A percentile compares a stretch with the other conserved stretches of the same genome.
These are phyloP conservation scores for Lodderomyces metapsilosis DNA, from an alignment of 1,139 yeast species.

Conservation along the genomic window DNA sequence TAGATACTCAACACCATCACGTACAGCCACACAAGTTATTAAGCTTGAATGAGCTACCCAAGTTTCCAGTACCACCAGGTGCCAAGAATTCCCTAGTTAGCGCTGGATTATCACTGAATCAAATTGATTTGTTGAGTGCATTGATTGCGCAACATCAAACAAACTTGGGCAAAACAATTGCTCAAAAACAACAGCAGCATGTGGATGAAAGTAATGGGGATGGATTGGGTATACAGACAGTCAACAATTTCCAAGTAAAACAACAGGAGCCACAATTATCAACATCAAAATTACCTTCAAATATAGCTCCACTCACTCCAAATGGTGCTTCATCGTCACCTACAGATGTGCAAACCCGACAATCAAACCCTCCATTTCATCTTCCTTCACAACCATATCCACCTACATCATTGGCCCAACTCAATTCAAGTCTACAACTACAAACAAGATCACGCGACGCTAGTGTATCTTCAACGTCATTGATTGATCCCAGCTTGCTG, in stretches of 20 bases:
- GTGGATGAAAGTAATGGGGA: constrained; percentile 7
- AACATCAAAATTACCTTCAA: constrained; percentile 5
- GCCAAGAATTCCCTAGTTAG: constrained; percentile 60
- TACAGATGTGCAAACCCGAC: constrained; percentile 22
- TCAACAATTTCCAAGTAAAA: not conserved
- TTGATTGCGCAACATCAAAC: constrained; percentile 68
- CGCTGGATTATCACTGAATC: constrained; percentile 65
- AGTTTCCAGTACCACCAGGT: constrained; percentile 69
- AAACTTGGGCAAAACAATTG: constrained; percentile 24
- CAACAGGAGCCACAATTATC: constrained; percentile 8
- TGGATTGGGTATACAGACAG: not conserved
- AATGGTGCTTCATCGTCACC: constrained; percentile 9
- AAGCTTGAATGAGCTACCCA: constrained; percentile 39
- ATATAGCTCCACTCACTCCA: constrained; percentile 5
- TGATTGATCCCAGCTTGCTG: constrained; percentile 1
- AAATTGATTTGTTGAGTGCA: constrained; percentile 70
- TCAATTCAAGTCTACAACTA: not conserved
- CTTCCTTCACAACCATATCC: not conserved
- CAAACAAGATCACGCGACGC: constrained; percentile 1
- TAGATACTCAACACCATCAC: not conserved
- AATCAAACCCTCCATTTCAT: constrained; percentile 17
- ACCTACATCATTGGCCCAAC: not conserved
- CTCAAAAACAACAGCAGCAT: constrained; percentile 12
- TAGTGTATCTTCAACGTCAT: constrained; percentile 1
- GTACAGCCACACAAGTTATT: constrained; percentile 6